Percentiles rank a stretch among this genome's conserved stretches.
Conservation (phyloP, 208 protist species). For the Trypanosoma theileri region DNA sequence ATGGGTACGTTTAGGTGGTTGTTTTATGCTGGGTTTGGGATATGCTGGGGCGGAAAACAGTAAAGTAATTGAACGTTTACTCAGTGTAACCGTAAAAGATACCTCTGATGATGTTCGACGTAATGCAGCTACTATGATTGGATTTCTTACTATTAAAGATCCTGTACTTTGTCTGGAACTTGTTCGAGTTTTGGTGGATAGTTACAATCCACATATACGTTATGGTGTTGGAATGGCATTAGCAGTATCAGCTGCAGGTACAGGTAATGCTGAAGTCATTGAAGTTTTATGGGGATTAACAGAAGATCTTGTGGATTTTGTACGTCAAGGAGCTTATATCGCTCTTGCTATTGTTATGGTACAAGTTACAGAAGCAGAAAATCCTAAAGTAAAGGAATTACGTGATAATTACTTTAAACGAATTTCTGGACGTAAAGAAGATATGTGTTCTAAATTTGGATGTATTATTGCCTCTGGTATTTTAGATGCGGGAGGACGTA, state of each 20-base stretch:
- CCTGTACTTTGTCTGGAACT: conserved; percentile 92
- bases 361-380: conserved; percentile 88
- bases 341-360: conserved; percentile 96
- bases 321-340: conserved; percentile 97
- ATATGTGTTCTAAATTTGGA: conserved; percentile 97
- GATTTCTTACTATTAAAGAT: conserved; percentile 97
- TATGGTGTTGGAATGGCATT: conserved; percentile 98
- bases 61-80: conserved; percentile 92
- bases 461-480: conserved; percentile 97
- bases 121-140: conserved; percentile 97
- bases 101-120: conserved; percentile 98
- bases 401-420: conserved; percentile 68
- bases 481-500: conserved; percentile 97
- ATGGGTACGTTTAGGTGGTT: conserved; percentile 96
- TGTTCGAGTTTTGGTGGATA: conserved; percentile 88
- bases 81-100: conserved; percentile 98
- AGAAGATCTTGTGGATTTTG: conserved; percentile 96
- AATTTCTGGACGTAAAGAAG: conserved; percentile 93
- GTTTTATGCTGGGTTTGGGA: conserved; percentile 97
- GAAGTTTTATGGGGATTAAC: conserved; percentile 94
- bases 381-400: conserved; percentile 90
- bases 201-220: conserved; percentile 99
- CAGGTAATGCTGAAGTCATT: conserved; percentile 91
- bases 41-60: conserved; percentile 97
- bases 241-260: conserved; percentile 97